These are phyloP conservation scores for Fusarium duplospermum DNA, from an alignment of 2,329 filamentous ascomycete species.

Conservation along the genomic window DNA sequence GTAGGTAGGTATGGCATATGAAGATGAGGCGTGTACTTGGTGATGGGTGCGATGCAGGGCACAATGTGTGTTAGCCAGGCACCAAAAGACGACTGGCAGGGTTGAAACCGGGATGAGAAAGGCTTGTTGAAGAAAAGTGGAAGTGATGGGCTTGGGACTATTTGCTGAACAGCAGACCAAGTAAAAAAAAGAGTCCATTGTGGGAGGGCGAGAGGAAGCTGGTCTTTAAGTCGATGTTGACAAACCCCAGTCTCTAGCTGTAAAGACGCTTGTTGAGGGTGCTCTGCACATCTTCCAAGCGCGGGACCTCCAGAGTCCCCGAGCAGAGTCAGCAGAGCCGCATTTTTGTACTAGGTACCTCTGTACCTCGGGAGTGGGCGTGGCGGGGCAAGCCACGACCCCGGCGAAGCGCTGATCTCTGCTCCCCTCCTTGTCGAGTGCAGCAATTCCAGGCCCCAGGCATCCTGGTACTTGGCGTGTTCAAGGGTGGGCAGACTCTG, in stretches of 20 bases:
- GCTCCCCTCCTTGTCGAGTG: constrained; percentile 18
- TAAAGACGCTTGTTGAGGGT: constrained; percentile 3
- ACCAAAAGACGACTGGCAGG: constrained; percentile 3
- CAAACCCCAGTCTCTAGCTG: constrained; percentile 11
- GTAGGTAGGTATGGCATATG: neutral
- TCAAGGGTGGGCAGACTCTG: neutral
- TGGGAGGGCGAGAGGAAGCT: constrained; percentile 26
- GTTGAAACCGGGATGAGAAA: neutral
- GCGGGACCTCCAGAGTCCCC: constrained; percentile 19
- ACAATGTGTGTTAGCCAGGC: constrained; percentile 23
- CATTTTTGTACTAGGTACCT: constrained; percentile 3
- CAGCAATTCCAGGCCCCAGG: constrained; percentile 8
- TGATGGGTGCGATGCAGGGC: constrained; percentile 11
- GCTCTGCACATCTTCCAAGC: neutral
- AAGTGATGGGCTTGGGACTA: neutral
- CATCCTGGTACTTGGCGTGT: neutral
- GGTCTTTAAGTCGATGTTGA: constrained; percentile 25
- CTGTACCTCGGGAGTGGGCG: constrained; percentile 4
- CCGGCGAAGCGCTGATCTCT: constrained; percentile 14
- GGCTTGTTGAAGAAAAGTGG: neutral
- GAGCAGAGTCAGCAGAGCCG: constrained; percentile 24
- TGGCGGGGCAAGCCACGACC: constrained; percentile 20
- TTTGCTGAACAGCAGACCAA: neutral
- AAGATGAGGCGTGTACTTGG: neutral
- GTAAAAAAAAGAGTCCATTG: constrained; percentile 5